Evolutionary conservation across 805 yeast genomes (phyloP).

Genomic region (Debaryomyces prosopidis): DNA sequence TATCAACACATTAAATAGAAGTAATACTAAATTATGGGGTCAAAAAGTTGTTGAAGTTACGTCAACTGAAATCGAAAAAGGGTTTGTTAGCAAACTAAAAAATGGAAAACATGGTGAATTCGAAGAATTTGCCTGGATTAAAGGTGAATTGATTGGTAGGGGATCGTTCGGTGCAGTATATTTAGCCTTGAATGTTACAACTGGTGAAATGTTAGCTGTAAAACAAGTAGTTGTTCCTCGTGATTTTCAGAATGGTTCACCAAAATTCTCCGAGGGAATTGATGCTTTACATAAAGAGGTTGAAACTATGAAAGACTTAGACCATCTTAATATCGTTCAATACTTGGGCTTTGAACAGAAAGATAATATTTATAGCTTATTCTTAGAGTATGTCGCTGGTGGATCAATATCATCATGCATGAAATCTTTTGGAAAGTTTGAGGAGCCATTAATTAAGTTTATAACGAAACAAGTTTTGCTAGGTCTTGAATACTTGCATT

Average conservation of each 20-base stretch:
- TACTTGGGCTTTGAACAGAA: conserved; percentile 89
- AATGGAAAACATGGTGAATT: conserved; percentile 62
- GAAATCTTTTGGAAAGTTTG: conserved; percentile 80
- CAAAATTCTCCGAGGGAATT: conserved; percentile 58
- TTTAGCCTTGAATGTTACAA: conserved; percentile 88
- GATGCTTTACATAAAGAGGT: conserved; percentile 89
- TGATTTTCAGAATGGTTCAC: conserved; percentile 16
- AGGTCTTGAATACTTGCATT: conserved; percentile 87
- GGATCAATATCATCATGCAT: conserved; percentile 91
- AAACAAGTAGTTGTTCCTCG: conserved; percentile 81
- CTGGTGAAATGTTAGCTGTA: conserved; percentile 98
- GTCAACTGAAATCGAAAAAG: conserved; percentile 60
- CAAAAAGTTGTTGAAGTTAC: conserved; percentile 89
- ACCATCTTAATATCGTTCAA: conserved; percentile 93
- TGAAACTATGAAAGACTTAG: conserved; percentile 88
- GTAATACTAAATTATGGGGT: conserved; percentile 97
- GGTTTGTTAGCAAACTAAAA: conserved; percentile 64
- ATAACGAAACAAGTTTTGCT: conserved; percentile 76
- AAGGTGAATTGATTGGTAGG: conserved; percentile 93
- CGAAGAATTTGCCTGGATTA: conserved; percentile 94
- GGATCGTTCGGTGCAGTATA: conserved; percentile 96
- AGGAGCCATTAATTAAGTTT: conserved; percentile 70
- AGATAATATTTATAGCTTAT: conserved; percentile 75
- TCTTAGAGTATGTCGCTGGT: conserved; percentile 95
- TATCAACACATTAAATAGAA: conserved; percentile 52